These are phyloP conservation scores for Penicillium riverlandense DNA, from an alignment of 495 filamentous ascomycete species.

Conservation along the genomic window DNA sequence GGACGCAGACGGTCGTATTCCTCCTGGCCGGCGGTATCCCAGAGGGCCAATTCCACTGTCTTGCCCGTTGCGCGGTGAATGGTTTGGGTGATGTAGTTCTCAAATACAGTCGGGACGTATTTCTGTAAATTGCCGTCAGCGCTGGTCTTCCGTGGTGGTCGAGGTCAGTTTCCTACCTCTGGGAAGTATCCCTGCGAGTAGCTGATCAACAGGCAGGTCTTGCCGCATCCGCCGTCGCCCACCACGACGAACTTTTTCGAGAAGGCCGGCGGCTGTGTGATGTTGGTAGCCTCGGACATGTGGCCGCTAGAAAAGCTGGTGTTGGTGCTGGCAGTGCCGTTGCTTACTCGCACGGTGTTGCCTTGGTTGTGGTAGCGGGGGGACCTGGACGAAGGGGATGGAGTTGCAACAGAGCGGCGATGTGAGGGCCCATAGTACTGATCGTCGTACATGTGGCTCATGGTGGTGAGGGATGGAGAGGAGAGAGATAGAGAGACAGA, in stretches of 20 bases:
- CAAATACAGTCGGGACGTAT: slow-evolving; percentile 99
- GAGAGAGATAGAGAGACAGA: slow-evolving; percentile 3
- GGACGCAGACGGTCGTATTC: slow-evolving; percentile 96
- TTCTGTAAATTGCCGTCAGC: slow-evolving; percentile 49
- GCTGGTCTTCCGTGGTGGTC: no score
- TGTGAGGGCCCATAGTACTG: slow-evolving; percentile 43
- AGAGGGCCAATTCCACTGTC: slow-evolving; percentile 89
- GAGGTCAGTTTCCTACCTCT: slow-evolving; percentile 54
- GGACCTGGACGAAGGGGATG: slow-evolving; percentile 36
- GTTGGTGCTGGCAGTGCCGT: slow-evolving; percentile 80
- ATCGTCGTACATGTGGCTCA: slow-evolving; percentile 44
- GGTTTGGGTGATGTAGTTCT: slow-evolving; percentile 98
- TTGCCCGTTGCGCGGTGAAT: slow-evolving; percentile 80
- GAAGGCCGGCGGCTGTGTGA: slow-evolving; percentile 83
- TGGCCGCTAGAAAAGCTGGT: slow-evolving; percentile 55
- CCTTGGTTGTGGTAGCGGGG: slow-evolving; percentile 41
- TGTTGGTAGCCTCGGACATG: slow-evolving; percentile 71
- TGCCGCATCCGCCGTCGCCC: slow-evolving; percentile 95
- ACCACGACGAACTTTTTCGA: slow-evolving; percentile 99
- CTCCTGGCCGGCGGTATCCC: slow-evolving; percentile 98
- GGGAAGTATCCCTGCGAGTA: slow-evolving; percentile 98
- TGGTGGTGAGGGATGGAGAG: slow-evolving; percentile 14
- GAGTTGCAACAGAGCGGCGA: slow-evolving; percentile 39
- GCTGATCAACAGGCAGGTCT: slow-evolving; percentile 96
- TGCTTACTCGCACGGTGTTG: slow-evolving; percentile 58